Conservation (phyloP, 495 filamentous ascomycete genomes). For the Aspergillus conjunctus region DNA sequence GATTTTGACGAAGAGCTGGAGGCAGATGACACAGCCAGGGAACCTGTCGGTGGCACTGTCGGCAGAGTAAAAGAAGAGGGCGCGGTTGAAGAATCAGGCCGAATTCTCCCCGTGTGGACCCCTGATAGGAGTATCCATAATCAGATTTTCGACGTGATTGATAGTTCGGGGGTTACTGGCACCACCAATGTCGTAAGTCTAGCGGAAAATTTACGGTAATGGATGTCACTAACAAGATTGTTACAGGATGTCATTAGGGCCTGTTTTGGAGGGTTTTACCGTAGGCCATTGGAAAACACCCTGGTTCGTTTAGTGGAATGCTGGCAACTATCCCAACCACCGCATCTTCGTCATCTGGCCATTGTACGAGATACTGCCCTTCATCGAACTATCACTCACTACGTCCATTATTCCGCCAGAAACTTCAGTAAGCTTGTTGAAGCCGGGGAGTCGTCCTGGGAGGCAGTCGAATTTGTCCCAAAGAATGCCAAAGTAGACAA, state of each 20-base stretch:
- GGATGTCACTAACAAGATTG: conserved; percentile 10
- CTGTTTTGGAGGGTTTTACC: conserved; percentile 57
- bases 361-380: conserved; percentile 63
- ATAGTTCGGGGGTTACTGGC: conserved; percentile 52
- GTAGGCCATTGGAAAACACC: conserved; percentile 58
- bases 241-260: conserved; percentile 49
- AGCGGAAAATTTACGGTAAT: background rate
- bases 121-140: conserved; percentile 55
- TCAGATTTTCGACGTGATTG: conserved; percentile 55
- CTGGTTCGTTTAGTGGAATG: conserved; percentile 58
- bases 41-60: conserved; percentile 24
- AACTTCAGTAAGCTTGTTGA: conserved; percentile 62
- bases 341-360: conserved; percentile 62
- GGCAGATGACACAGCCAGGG: conserved; percentile 30
- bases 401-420: conserved; percentile 57
- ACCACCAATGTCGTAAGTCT: conserved; percentile 54
- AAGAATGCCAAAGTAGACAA: conserved; percentile 38
- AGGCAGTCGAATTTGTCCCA: conserved; percentile 55
- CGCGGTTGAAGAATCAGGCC: conserved; percentile 36
- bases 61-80: conserved; percentile 31
- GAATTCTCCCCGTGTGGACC: conserved; percentile 56
- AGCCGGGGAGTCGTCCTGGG: conserved; percentile 55
- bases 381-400: conserved; percentile 54
- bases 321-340: conserved; percentile 64
- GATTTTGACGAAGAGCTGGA: conserved; percentile 46